Evolutionary conservation across 2,329 filamentous ascomycete species (phyloP).

Genomic region (Aspergillus niger): DNA sequence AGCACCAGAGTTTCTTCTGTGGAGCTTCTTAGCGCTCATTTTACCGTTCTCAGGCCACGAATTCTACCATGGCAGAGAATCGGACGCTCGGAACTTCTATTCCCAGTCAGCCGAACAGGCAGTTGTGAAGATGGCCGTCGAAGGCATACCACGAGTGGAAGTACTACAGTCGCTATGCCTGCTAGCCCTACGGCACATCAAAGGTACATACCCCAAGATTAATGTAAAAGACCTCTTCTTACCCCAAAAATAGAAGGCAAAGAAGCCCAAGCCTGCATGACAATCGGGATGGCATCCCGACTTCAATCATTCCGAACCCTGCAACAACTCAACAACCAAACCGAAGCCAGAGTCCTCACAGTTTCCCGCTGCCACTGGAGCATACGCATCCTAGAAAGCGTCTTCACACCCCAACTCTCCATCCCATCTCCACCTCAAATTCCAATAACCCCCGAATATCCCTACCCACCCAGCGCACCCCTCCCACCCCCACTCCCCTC

Average conservation of each 20-base stretch:
- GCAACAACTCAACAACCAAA: too few species aligned
- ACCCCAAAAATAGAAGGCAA: background rate
- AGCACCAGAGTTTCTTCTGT: background rate
- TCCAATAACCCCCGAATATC: background rate
- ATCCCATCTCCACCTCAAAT: background rate
- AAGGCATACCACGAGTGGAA: background rate
- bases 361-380: slow-evolving; percentile 9
- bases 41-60: slow-evolving; percentile 4
- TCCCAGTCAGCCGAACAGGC: slow-evolving; percentile 4
- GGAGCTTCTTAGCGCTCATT: slow-evolving; percentile 6
- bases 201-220: background rate
- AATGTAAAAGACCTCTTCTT: background rate
- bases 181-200: slow-evolving; percentile 6
- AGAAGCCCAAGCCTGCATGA: slow-evolving; percentile 12
- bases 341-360: background rate
- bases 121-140: background rate
- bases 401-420: background rate
- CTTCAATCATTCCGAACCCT: background rate
- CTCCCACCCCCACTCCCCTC: background rate
- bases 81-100: slow-evolving; percentile 8
- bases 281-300: slow-evolving; percentile 9
- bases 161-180: slow-evolving; percentile 11
- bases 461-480: slow-evolving; percentile 10
- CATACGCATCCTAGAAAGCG: slow-evolving; percentile 11
- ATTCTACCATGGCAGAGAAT: background rate